phyloP scores from a whole-genome alignment of 2,329 filamentous ascomycete species.

The Fusarium xylarioides region DNA sequence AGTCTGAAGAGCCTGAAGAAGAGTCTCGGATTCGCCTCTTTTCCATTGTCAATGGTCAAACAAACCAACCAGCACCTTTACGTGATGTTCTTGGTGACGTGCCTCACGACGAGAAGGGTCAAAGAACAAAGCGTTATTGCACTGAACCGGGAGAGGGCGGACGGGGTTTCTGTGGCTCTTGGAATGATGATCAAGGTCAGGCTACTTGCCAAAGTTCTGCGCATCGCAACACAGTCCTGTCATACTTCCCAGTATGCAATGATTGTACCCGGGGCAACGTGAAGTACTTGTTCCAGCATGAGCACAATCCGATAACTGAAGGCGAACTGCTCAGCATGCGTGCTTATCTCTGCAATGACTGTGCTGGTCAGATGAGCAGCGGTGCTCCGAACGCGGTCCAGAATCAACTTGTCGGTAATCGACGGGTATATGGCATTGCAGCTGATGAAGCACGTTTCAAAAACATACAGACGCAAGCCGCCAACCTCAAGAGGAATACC shows the following conservation, averaged over 20 bases:
- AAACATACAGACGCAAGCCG: not conserved
- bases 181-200: constrained; percentile 3
- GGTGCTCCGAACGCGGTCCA: not conserved
- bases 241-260: constrained; percentile 32
- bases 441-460: not conserved
- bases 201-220: constrained; percentile 27
- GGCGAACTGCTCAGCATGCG: constrained; percentile 47
- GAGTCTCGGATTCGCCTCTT: constrained; percentile 14
- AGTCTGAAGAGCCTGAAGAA: not conserved
- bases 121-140: constrained; percentile 1
- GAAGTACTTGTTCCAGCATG: constrained; percentile 20
- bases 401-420: constrained; percentile 20
- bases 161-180: constrained; percentile 11
- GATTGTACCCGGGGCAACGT: constrained; percentile 41
- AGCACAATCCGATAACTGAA: constrained; percentile 13
- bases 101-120: not conserved
- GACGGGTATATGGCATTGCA: constrained; percentile 42
- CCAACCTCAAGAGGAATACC: constrained; percentile 10
- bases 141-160: constrained; percentile 28
- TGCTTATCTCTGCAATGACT: constrained; percentile 48
- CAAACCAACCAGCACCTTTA: constrained; percentile 8
- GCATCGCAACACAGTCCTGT: constrained; percentile 20
- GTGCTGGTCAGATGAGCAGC: constrained; percentile 29
- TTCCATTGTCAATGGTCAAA: not conserved
- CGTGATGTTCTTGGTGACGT: constrained; percentile 27